Percentiles rank a stretch among this genome's conserved stretches.
Conservation (phyloP, 139 green algal genomes). For the Chlorella sorokiniana region DNA sequence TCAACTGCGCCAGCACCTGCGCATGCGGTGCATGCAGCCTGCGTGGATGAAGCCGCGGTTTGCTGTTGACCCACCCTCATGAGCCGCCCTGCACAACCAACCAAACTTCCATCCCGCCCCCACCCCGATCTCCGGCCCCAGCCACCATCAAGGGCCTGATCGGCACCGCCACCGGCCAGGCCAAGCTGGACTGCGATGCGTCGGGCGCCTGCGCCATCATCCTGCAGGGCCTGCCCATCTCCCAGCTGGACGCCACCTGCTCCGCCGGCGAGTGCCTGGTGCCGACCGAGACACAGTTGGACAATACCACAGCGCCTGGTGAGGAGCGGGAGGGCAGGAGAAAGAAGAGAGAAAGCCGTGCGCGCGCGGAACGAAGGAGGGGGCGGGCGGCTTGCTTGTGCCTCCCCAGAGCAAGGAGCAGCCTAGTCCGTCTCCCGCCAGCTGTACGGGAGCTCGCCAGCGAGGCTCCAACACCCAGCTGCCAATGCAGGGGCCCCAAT, state of each 20-base stretch:
- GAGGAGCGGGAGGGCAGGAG: neutral
- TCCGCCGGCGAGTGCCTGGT: constrained; percentile 40
- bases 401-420: too few species aligned
- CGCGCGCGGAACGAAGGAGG: too few species aligned
- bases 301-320: neutral
- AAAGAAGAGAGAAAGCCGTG: too few species aligned
- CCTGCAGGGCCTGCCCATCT: constrained; percentile 31
- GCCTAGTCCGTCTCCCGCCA: too few species aligned
- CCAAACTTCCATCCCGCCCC: neutral
- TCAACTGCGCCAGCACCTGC: too few species aligned
- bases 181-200: constrained; percentile 10
- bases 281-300: neutral
- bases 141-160: constrained; percentile 20
- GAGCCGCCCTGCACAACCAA: neutral
- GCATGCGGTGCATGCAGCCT: too few species aligned
- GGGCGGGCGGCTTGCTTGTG: too few species aligned
- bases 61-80: too few species aligned
- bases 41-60: too few species aligned
- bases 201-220: constrained; percentile 14
- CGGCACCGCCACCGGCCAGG: neutral
- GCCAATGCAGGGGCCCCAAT: too few species aligned
- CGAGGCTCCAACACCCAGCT: too few species aligned
- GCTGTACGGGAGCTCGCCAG: too few species aligned
- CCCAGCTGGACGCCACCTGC: constrained; percentile 35
- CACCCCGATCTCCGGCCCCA: neutral